These are phyloP conservation scores for Cercophora newfieldiana DNA, from an alignment of 495 filamentous ascomycete genomes.

Conservation along the genomic window DNA sequence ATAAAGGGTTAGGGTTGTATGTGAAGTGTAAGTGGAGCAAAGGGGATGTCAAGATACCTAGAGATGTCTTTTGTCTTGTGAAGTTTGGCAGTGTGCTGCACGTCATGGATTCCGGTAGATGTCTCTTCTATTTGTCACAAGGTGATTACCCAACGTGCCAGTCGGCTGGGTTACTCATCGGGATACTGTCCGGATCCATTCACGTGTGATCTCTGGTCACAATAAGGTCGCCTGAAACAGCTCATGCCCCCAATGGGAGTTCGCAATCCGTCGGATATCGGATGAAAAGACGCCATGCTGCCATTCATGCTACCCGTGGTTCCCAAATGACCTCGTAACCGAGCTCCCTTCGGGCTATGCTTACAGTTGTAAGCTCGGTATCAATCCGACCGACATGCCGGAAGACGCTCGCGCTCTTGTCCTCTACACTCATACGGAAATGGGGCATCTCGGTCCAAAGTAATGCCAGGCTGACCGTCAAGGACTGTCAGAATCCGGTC, in stretches of 20 bases:
- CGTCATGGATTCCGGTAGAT: background rate
- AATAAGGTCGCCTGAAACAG: constrained; percentile 2
- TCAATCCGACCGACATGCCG: background rate
- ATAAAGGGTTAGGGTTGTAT: background rate
- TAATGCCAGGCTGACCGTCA: background rate
- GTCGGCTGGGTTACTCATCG: background rate
- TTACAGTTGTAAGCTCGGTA: background rate
- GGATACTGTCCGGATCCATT: background rate
- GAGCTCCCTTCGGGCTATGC: background rate
- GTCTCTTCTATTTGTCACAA: background rate
- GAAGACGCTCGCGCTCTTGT: background rate
- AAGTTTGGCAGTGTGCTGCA: too few relatives aligned
- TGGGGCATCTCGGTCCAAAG: background rate
- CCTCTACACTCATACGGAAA: background rate
- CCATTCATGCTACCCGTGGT: background rate
- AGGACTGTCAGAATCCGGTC: background rate
- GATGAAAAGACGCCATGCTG: constrained; percentile 1
- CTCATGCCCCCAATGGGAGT: background rate
- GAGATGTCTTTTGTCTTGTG: too few relatives aligned
- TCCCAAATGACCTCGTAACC: background rate
- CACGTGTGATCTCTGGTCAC: background rate
- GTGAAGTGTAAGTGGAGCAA: background rate
- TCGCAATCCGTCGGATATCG: background rate
- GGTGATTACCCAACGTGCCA: background rate
- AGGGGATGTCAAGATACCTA: background rate